A percentile compares a stretch with the other conserved stretches of the same genome.
phyloP scores from a whole-genome alignment of 129 eudicot species.

The Gnaphalium uliginosum region DNA sequence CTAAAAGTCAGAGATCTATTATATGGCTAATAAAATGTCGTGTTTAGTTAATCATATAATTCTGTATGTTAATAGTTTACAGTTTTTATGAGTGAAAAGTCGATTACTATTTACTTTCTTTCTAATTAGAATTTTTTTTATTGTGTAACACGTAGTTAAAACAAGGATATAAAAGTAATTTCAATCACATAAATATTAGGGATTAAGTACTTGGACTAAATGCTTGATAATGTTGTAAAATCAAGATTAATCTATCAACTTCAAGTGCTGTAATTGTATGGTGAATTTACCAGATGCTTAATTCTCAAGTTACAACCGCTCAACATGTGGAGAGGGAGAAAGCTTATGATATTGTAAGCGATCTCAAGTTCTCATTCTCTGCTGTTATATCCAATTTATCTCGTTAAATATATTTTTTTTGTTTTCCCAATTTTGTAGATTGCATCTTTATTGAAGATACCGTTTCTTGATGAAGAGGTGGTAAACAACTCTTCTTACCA shows the following conservation, averaged over 20 bases:
- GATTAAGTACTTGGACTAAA: neutral
- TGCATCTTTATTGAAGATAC: conserved; percentile 89
- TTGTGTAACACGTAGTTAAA: neutral
- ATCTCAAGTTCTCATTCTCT: conserved; percentile 3
- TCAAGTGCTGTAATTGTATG: neutral
- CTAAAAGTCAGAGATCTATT: neutral
- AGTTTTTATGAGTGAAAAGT: too few species aligned
- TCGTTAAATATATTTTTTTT: conserved; percentile 7
- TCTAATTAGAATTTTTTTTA: neutral
- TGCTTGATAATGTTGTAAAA: neutral
- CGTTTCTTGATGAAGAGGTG: conserved; percentile 81
- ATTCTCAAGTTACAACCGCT: conserved; percentile 93
- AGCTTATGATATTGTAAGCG: conserved; percentile 88
- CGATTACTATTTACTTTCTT: too few species aligned
- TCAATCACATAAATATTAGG: neutral
- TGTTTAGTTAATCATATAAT: too few species aligned
- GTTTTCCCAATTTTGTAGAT: conserved; percentile 48
- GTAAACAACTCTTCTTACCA: conserved; percentile 57
- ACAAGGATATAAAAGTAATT: neutral
- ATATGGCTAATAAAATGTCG: too few species aligned
- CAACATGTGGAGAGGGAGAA: conserved; percentile 95
- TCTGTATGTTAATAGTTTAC: too few species aligned
- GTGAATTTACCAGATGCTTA: conserved; percentile 59
- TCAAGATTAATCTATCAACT: neutral
- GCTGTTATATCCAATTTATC: neutral